Evolutionary conservation across 768 basidiomycete species (phyloP), one percentile per base, ranked within the genome.

Genomic region (Basidioascus undulatus): DNA sequence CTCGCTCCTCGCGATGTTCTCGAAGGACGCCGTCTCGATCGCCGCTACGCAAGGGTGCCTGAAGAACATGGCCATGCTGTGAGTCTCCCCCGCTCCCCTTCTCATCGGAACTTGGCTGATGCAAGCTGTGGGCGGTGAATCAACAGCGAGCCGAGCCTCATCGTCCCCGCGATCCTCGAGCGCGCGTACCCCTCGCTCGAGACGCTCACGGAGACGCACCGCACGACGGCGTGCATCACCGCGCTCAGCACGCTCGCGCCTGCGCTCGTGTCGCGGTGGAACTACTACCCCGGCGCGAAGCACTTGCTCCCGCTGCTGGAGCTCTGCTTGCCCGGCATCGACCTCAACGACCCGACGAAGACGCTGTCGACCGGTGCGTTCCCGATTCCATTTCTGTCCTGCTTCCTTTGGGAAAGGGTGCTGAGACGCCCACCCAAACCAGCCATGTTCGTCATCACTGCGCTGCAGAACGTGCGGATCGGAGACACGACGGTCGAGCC

Each of bases 131-230:
- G n/a, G 42, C 4, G n/a, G n/a, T n/a, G n/a, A n/a, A n/a, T n/a
- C n/a, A n/a, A n/a, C n/a, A 72, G 82, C 66, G 82, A 86, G 48
- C 82, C 84, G 1, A 79, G 82, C 53, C 63, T 89, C 18, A 74
- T 87, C 47, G 61, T 87, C 32, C 71, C 74, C 34, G 71, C 80
- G 0, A 67, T 87, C 32, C 57, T 87, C 44, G 81, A 87, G 54
- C 65, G 82, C 40, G 79, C 80, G 9, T 71, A 77, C 5, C 80
- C 82, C 2, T 77, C 81, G 1, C 59, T 92, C n/a, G 81, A 86
- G 57, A 72, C 79, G 4, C 59, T 87, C n/a, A 72, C 74, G 2
- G 46, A 81, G 75, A 86, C 82, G 0, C 75, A 83, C 47, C 65
- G 83, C 37, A 86, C 81, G 0, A 68, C 76, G 34, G 74, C 83